phyloP scores from a whole-genome alignment of 1,284 basidiomycete genomes.

The Trichosporon sp. region DNA sequence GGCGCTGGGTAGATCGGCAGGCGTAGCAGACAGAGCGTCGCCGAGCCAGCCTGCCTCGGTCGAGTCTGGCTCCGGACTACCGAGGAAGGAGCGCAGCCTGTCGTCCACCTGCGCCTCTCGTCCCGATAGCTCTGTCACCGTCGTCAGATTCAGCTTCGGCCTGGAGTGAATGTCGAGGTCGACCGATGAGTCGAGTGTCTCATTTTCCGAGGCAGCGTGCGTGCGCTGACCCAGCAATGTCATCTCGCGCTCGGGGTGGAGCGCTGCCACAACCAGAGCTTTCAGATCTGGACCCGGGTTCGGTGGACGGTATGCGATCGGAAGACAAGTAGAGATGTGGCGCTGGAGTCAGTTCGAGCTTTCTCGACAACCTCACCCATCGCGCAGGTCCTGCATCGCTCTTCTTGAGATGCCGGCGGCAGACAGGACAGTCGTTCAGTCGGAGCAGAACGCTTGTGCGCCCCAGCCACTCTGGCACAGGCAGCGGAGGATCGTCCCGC shows the following conservation, averaged over 20 bases:
- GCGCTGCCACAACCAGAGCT: constrained; percentile 25
- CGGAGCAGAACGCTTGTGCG: constrained; percentile 24
- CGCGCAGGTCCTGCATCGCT: constrained; percentile 31
- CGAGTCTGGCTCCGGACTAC: constrained; percentile 1
- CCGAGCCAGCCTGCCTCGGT: background rate
- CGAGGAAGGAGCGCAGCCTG: constrained; percentile 26
- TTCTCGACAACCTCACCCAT: constrained; percentile 34
- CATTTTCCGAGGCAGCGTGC: constrained; percentile 1
- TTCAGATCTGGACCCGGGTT: constrained; percentile 37
- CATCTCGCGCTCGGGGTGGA: constrained; percentile 11
- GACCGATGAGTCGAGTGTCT: background rate
- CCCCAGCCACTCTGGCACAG: constrained; percentile 36
- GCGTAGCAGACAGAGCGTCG: background rate
- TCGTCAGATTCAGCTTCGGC: constrained; percentile 19
- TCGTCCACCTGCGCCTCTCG: constrained; percentile 22
- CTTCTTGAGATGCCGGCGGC: constrained; percentile 29
- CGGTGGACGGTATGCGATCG: constrained; percentile 36
- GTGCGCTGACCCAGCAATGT: constrained; percentile 13
- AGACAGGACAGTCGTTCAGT: constrained; percentile 29
- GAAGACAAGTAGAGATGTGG: constrained; percentile 38
- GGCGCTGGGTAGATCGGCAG: background rate
- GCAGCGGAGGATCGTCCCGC: background rate
- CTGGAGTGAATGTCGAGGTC: background rate
- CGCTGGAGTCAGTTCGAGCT: constrained; percentile 20
- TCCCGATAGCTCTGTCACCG: constrained; percentile 16